Evolutionary conservation across 1,139 yeast genomes (phyloP).

Genomic region (Maudiozyma humilis): DNA sequence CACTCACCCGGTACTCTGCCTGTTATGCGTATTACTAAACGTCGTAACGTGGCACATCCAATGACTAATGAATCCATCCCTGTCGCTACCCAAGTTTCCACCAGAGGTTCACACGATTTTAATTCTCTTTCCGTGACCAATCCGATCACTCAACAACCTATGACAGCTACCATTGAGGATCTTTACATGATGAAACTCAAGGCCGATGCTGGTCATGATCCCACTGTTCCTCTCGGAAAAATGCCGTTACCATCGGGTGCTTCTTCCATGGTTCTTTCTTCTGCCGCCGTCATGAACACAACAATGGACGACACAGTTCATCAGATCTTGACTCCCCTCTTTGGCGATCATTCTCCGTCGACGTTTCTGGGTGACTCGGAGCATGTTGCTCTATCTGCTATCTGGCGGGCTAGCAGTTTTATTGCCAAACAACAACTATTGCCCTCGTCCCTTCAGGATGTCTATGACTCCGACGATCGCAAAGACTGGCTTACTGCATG

Average conservation of each 20-base stretch:
- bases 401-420: background rate
- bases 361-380: background rate
- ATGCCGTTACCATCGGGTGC: background rate
- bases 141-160: background rate
- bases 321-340: background rate
- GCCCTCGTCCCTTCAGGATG: background rate
- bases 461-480: background rate
- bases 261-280: background rate
- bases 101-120: background rate
- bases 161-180: background rate
- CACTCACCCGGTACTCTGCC: too few species aligned
- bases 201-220: background rate
- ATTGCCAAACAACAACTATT: background rate
- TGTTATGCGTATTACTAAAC: background rate
- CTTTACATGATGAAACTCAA: background rate
- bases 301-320: background rate
- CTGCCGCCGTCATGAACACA: background rate
- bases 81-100: background rate
- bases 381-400: background rate
- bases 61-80: background rate
- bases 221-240: background rate
- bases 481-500: background rate
- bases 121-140: background rate
- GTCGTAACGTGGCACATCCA: background rate
- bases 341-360: background rate